phyloP scores from a whole-genome alignment of 2,329 filamentous ascomycete genomes.

The Penicillium frequentans region DNA sequence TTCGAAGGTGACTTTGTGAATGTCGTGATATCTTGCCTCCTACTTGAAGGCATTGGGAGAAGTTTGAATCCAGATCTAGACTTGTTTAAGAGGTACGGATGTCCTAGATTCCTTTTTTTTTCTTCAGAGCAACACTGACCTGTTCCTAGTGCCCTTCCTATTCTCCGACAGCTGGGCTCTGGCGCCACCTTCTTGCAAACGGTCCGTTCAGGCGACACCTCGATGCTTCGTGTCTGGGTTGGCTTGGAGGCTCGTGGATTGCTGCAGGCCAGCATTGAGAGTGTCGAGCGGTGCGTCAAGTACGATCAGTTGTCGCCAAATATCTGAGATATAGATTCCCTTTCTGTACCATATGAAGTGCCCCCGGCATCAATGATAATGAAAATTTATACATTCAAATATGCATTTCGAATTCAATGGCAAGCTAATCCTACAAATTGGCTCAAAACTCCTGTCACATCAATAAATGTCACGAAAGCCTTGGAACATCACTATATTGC shows the following conservation, averaged over 20 bases:
- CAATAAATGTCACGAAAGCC: too few species aligned
- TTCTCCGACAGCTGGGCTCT: slow-evolving; percentile 81
- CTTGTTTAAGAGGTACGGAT: slow-evolving; percentile 68
- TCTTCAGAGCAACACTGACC: not conserved
- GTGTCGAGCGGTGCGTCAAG: slow-evolving; percentile 85
- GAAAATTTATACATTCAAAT: not conserved
- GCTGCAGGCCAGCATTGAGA: slow-evolving; percentile 85
- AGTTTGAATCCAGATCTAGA: slow-evolving; percentile 84
- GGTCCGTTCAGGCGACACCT: slow-evolving; percentile 71
- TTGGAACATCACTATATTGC: not conserved
- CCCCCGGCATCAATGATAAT: not conserved
- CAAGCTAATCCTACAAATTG: not conserved
- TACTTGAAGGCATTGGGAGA: slow-evolving; percentile 91
- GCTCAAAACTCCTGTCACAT: too few species aligned
- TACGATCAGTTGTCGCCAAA: slow-evolving; percentile 88
- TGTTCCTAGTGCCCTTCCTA: slow-evolving; percentile 73
- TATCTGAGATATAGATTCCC: slow-evolving; percentile 53
- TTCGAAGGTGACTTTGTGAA: slow-evolving; percentile 98
- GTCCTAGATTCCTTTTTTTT: not conserved
- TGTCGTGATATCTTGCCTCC: slow-evolving; percentile 89
- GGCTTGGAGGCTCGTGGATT: slow-evolving; percentile 86
- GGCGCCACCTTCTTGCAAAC: slow-evolving; percentile 55
- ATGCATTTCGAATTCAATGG: not conserved
- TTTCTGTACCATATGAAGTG: not conserved
- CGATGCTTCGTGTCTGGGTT: slow-evolving; percentile 88